Conservation (phyloP, 345 rosid genomes). For the Populus euphratica region DNA sequence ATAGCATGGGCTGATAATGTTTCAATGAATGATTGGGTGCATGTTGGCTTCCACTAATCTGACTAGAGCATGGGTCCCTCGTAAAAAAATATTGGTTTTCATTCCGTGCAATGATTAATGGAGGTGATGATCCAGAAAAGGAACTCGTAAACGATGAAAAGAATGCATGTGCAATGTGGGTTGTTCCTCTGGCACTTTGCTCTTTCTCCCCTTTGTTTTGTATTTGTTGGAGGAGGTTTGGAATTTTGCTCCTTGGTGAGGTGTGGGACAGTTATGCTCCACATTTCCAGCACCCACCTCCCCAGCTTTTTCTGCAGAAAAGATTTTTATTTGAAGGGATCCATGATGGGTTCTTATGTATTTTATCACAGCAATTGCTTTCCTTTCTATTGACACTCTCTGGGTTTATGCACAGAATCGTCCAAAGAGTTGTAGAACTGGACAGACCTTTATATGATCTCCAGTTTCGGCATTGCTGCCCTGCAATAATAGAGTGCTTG, state of each 20-base stretch:
- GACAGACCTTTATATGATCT: neutral
- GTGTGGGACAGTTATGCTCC: constrained; percentile 38
- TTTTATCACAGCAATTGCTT: neutral
- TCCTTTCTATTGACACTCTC: neutral
- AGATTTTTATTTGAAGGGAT: neutral
- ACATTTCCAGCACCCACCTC: constrained; percentile 26
- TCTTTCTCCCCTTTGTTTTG: constrained; percentile 25
- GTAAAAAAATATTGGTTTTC: constrained; percentile 12
- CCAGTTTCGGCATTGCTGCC: neutral
- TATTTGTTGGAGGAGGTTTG: constrained; percentile 26
- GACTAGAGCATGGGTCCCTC: constrained; percentile 23
- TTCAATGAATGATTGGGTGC: constrained; percentile 20
- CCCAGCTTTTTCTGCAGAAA: neutral
- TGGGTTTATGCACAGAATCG: neutral
- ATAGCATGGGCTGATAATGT: constrained; percentile 16
- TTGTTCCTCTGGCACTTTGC: constrained; percentile 31
- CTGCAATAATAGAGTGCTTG: neutral
- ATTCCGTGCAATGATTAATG: constrained; percentile 47
- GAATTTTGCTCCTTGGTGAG: constrained; percentile 27
- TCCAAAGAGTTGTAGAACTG: neutral
- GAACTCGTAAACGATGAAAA: constrained; percentile 20
- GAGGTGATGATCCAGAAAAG: constrained; percentile 29
- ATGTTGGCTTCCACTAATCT: constrained; percentile 40
- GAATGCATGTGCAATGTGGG: constrained; percentile 49
- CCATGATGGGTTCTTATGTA: neutral